A percentile compares a stretch with the other conserved stretches of the same genome.
These are phyloP conservation scores for Malassezia dermatis DNA, from an alignment of 1,284 basidiomycete species.

Conservation along the genomic window DNA sequence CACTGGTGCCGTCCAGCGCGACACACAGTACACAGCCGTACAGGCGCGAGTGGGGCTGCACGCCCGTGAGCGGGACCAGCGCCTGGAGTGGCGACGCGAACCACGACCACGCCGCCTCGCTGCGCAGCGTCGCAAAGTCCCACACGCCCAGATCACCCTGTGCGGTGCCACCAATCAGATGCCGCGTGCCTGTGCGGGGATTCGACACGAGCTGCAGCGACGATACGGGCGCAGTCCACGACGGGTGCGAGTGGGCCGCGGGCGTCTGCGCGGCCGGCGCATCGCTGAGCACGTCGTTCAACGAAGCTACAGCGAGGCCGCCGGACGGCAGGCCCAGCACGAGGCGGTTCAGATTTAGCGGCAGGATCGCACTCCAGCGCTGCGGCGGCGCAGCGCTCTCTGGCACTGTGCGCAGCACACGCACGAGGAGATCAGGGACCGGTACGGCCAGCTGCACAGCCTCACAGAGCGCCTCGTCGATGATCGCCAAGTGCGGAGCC, in stretches of 20 bases:
- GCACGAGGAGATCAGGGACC: not conserved
- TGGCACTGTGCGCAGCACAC: not conserved
- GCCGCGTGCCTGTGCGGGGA: slow-evolving; percentile 16
- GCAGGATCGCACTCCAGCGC: slow-evolving; percentile 2
- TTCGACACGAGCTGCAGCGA: slow-evolving; percentile 13
- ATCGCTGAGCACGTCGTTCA: not conserved
- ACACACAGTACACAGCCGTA: slow-evolving; percentile 64
- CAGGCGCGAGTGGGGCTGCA: slow-evolving; percentile 56
- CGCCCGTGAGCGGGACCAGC: slow-evolving; percentile 55
- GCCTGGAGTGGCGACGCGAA: slow-evolving; percentile 59
- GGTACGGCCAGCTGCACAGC: not conserved
- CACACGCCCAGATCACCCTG: slow-evolving; percentile 33
- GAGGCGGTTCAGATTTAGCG: not conserved
- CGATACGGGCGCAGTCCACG: slow-evolving; percentile 5
- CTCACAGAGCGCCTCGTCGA: not conserved
- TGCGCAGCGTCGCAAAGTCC: slow-evolving; percentile 61
- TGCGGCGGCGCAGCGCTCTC: not conserved
- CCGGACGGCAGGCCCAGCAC: not conserved
- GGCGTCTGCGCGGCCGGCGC: not conserved
- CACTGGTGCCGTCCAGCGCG: slow-evolving; percentile 69
- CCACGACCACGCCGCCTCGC: slow-evolving; percentile 60
- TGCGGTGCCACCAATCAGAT: slow-evolving; percentile 11
- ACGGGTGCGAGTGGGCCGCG: not conserved
- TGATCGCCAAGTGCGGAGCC: not conserved
- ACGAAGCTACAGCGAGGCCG: not conserved